Evolutionary conservation across 2,329 filamentous ascomycete genomes (phyloP).

Genomic region (Trichoderma hamatum): DNA sequence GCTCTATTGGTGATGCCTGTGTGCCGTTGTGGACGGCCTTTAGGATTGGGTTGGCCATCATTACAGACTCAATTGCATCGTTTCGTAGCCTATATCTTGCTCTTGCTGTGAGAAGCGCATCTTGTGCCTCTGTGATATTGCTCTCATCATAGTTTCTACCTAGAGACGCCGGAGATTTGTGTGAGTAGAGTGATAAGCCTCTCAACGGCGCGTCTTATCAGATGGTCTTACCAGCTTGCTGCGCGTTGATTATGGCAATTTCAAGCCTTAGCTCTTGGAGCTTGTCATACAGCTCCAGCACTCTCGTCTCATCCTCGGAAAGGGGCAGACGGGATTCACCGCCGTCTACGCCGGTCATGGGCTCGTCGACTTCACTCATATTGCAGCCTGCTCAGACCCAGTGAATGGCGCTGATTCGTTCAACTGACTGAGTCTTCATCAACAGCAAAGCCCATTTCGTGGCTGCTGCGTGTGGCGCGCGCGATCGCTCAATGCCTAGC

Average conservation of each 20-base stretch:
- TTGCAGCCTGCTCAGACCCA: slow-evolving; percentile 4
- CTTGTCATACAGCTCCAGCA: slow-evolving; percentile 71
- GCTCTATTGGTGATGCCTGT: slow-evolving; percentile 66
- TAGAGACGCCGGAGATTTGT: not conserved
- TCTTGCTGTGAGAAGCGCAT: slow-evolving; percentile 69
- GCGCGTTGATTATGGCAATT: slow-evolving; percentile 64
- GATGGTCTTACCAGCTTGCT: slow-evolving; percentile 41
- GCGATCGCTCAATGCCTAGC: not conserved
- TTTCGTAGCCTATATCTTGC: slow-evolving; percentile 71
- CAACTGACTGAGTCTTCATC: not conserved
- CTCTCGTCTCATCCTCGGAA: slow-evolving; percentile 66
- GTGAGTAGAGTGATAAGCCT: not conserved
- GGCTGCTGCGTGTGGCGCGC: slow-evolving; percentile 9
- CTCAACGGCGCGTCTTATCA: not conserved
- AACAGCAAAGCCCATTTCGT: not conserved
- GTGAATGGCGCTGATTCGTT: slow-evolving; percentile 8
- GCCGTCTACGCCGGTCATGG: slow-evolving; percentile 35
- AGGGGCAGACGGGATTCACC: slow-evolving; percentile 55
- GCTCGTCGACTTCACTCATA: slow-evolving; percentile 38
- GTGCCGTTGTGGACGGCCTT: slow-evolving; percentile 74
- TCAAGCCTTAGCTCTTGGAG: slow-evolving; percentile 73
- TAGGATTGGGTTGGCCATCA: slow-evolving; percentile 74
- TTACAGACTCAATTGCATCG: slow-evolving; percentile 67
- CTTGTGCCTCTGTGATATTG: slow-evolving; percentile 60
- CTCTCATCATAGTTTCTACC: slow-evolving; percentile 45